Base-by-base conservation (phyloP, 257 asterid genomes). In the Ajuga chamaepitys region DNA sequence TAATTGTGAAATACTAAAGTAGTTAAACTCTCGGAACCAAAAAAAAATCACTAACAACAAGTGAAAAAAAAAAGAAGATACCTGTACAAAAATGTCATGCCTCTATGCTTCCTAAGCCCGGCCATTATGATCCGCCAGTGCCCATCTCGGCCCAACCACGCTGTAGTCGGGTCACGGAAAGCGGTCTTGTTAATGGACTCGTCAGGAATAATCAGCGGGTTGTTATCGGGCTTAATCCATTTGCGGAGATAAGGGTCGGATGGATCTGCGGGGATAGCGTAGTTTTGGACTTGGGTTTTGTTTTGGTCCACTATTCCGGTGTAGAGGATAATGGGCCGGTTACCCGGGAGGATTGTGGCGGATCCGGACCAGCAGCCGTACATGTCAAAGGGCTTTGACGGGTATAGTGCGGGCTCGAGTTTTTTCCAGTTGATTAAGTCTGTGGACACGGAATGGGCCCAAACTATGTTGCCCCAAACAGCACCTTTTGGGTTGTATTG, bases 291-390 rank as follows among this genome's bases (percentile, higher is more conserved):
- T 17, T 91, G 95, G 0, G 75, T 80, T 3, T 62, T 59, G 18
- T 80, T 61, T 4, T 8, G 1, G 57, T 86, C 89, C 0, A 77
- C 58, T 1, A 59, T 41, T 10, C 97, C 97, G 1, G 96, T 91
- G 85, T 91, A 91, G 56, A 88, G 69, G 50, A 88, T 83, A 12
- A 83, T 46, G 12, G 95, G 95, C 59, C 76, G 76, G 79, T 82
- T 83, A 3, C 82, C 91, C 0, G 92, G 90, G 10, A 88, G 85
- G 58, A 88, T 24, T 0, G 98, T 86, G 67, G 95, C 87, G 0
- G 96, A 91, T 1, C 96, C 98, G 11, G 95, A 85, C 87, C 89
- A 88, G 35, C 90, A 81, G 0, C 95, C 96, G 30, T 54, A 77
- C 44, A 72, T 51, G 64, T 88, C 95, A 44, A 75, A 92, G 22